phyloP scores from a whole-genome alignment of 2,329 filamentous ascomycete species.

The Cladosporium cucumerinum region DNA sequence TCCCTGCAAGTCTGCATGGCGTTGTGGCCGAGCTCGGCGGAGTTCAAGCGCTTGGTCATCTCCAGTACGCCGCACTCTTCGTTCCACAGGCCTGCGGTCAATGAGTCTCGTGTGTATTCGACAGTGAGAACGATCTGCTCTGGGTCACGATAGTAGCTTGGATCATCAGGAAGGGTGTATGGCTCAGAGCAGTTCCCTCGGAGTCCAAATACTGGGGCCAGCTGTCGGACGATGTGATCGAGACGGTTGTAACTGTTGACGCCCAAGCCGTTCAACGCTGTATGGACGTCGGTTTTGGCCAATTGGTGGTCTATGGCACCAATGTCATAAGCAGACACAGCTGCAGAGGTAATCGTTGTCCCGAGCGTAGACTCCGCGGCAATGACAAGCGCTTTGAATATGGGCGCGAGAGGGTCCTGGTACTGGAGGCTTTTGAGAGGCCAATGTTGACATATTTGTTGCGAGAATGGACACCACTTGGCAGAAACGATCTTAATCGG shows the following conservation, averaged over 20 bases:
- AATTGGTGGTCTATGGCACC: not conserved
- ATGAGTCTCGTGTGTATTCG: not conserved
- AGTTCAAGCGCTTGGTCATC: not conserved
- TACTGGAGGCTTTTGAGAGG: not conserved
- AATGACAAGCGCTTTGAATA: not conserved
- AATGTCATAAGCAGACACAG: not conserved
- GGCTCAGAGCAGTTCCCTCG: not conserved
- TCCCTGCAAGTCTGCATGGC: not conserved
- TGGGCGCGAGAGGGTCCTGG: not conserved
- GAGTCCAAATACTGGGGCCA: not conserved
- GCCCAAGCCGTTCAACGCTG: not conserved
- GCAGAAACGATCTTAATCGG: not conserved
- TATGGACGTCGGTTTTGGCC: not conserved
- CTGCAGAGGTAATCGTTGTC: not conserved
- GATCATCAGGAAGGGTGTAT: not conserved
- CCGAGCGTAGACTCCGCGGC: not conserved
- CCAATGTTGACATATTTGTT: not conserved
- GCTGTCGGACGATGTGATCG: not conserved
- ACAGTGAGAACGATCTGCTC: not conserved
- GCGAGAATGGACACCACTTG: not conserved
- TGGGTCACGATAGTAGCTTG: not conserved
- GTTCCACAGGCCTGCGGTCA: not conserved
- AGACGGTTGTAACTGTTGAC: not conserved
- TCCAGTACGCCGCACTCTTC: not conserved
- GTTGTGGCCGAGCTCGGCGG: not conserved